A percentile compares a stretch with the other conserved stretches of the same genome.
These are phyloP conservation scores for Boeremia lycopersici DNA, from an alignment of 2,329 filamentous ascomycete genomes.

Conservation along the genomic window DNA sequence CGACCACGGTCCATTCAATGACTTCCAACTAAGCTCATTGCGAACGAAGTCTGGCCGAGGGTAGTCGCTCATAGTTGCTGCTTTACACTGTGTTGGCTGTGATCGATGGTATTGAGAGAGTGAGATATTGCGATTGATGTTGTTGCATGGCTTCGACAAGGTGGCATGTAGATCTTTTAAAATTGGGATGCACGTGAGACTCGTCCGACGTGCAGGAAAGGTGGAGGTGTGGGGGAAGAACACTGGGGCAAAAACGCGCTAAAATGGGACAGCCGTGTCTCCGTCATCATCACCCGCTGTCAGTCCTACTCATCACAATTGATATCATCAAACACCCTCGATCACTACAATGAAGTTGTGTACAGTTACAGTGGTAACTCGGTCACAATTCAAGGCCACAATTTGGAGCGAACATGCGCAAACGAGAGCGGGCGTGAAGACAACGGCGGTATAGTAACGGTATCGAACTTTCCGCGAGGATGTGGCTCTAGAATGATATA, in stretches of 20 bases:
- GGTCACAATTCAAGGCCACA: too few species aligned
- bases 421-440: too few species aligned
- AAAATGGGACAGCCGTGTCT: not conserved
- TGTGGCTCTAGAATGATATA: too few species aligned
- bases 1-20: slow-evolving; percentile 67
- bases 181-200: slow-evolving; percentile 15
- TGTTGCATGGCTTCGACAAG: not conserved
- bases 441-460: too few species aligned
- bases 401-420: too few species aligned
- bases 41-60: slow-evolving; percentile 71
- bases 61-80: slow-evolving; percentile 48
- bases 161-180: slow-evolving; percentile 4
- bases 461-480: too few species aligned
- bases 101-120: too few species aligned
- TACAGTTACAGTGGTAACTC: too few species aligned
- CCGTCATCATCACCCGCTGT: not conserved
- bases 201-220: slow-evolving; percentile 5
- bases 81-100: not conserved
- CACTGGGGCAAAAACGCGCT: slow-evolving; percentile 8
- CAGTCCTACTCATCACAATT: not conserved
- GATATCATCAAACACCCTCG: too few species aligned
- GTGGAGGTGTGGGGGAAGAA: slow-evolving; percentile 13
- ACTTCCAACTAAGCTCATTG: slow-evolving; percentile 61
- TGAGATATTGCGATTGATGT: not conserved
- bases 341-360: too few species aligned